Base-by-base conservation (phyloP, 345 rosid species). In the Camelina sativa region DNA sequence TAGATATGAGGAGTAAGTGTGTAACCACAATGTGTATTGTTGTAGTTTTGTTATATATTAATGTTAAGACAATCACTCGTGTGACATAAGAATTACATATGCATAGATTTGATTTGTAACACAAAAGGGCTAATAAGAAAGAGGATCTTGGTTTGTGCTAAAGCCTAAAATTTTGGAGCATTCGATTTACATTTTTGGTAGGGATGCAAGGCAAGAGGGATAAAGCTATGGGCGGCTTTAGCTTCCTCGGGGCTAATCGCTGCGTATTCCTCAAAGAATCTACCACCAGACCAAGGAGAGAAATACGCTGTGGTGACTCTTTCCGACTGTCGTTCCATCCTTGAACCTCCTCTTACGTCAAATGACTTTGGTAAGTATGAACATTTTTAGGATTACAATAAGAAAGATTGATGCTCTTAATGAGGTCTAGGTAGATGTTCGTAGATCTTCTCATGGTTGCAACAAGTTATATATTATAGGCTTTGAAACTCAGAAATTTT, bases 281-380 rank as follows among this genome's bases (percentile, higher is more conserved):
- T 55, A 13, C 54, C 59, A 0, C 73, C 47, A 10, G 8, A 71
- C 37, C 87, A 78, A 38, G 76, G 62, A 37, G 88, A 87, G 77
- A 90, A 75, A 58, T 90, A 80, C 67, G 90, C 86, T 2, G 81
- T 88, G 28, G 83, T 83, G 6, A 90, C 96, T 35, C 91, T 91
- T 28, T 46, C 74, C 0, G 87, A 91, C 20, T 89, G 97, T 65
- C 92, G 97, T 32, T 64, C 91, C 3, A 52, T 81, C 68, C 92
- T 91, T 25, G 84, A 91, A 10, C 92, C 95, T 12, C 78, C 81
- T 72, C 91, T 89, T 73, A 71, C 78, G 35, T 35, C 48, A 9
- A 62, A 84, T 64, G 84, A 86, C 65, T 81, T 84, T 3, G 97
- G 97, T 89, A 78, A 70, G 69, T 11, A 25, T 7, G 0, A n/a